Percentiles rank a stretch among this genome's conserved stretches.
These are phyloP conservation scores for Coriolopsis trogii DNA, from an alignment of 1,284 basidiomycete genomes.

Conservation along the genomic window DNA sequence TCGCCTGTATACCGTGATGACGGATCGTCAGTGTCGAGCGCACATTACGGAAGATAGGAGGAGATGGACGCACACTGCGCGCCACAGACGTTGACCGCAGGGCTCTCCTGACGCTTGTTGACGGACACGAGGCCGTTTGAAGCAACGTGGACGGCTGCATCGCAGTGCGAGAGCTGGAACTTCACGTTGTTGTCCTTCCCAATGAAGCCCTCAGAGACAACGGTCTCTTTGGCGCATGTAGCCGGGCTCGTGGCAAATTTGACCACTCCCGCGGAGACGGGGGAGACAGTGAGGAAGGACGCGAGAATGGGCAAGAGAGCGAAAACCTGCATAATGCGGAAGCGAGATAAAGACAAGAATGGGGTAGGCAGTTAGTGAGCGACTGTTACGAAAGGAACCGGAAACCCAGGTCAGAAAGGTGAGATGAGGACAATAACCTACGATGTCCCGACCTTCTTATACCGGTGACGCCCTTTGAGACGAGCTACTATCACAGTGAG, in stretches of 20 bases:
- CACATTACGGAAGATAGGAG: not conserved
- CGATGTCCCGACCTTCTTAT: too few relatives aligned
- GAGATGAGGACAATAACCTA: too few relatives aligned
- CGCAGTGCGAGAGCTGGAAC: constrained; percentile 36
- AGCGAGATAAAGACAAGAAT: too few relatives aligned
- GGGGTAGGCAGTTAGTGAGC: too few relatives aligned
- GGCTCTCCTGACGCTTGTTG: constrained; percentile 18
- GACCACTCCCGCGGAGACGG: constrained; percentile 15
- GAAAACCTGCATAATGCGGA: constrained; percentile 13
- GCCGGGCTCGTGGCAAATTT: constrained; percentile 4
- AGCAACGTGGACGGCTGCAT: constrained; percentile 17
- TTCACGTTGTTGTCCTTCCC: constrained; percentile 41
- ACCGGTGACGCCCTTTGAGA: too few relatives aligned
- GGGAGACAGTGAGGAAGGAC: constrained; percentile 13
- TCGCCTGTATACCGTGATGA: constrained; percentile 30
- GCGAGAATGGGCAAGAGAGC: constrained; percentile 10
- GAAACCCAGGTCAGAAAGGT: too few relatives aligned
- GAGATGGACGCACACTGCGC: constrained; percentile 38
- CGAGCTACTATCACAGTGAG: too few relatives aligned
- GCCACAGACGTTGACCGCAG: constrained; percentile 42
- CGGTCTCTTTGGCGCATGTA: constrained; percentile 21
- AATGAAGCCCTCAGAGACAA: constrained; percentile 35
- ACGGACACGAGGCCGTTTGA: constrained; percentile 10
- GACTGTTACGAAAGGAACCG: too few relatives aligned
- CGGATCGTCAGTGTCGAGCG: not conserved